Evolutionary conservation across 331 rosid genomes (phyloP), one percentile per base, ranked within the genome.

Genomic region (Prunus yedoensis): DNA sequence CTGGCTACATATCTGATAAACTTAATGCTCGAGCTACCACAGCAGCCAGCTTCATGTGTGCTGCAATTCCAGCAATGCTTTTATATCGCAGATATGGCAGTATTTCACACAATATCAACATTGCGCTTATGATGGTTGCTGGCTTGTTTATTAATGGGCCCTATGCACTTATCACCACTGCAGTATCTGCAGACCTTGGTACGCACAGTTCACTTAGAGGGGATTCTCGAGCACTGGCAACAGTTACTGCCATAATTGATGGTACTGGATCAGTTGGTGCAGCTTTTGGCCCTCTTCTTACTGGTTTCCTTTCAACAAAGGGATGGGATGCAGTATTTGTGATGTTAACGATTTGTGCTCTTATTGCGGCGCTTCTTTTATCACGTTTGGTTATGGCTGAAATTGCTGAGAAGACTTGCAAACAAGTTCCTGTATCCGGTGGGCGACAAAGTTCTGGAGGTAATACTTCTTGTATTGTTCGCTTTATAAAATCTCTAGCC

Each of bases 161-260:
- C 28, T 93, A 90, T 79, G 89, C 97, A 51, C 97, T 93, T 30
- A 93, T 93, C 67, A 93, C 97, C 61, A 90, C 96, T 1, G 94
- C 96, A n/a, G 97, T 93, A 71, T 93, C 97, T 30, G 97, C 97
- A 0, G 93, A 93, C 71, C 89, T 93, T 83, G 97, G 97, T 8
- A 87, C 96, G 1, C 97, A 90, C 62, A 77, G 85, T 61, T 93
- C 96, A 23, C 93, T 93, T 28, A 79, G 70, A 82, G 96, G 93
- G 23, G 83, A 90, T 79, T 90, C 96, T 74, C 90, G 97, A 62
- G 97, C 97, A 45, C 84, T 93, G 18, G 96, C 96, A 49, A 93
- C 97, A 0, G 97, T 93, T 21, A 89, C 94, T 52, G 90, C 97
- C 38, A 90, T 93, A 67, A 93, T 93, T 76, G 97, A 93, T 47